Conservation (phyloP, 2,329 filamentous ascomycete species). For the Fusarium compactum region DNA sequence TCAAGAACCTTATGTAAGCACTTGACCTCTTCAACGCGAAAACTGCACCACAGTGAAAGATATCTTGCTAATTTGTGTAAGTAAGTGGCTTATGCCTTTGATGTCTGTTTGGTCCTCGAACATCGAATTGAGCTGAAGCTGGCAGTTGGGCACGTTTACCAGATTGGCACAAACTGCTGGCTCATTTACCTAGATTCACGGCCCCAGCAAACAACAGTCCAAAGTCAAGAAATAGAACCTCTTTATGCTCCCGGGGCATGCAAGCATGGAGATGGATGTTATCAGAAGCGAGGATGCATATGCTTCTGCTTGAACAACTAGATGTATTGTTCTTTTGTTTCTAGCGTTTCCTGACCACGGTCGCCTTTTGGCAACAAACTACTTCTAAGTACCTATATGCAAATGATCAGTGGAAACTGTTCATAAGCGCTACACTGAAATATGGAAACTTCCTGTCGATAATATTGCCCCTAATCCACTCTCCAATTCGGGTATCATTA, state of each 20-base stretch:
- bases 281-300: not conserved
- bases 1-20: conserved; percentile 17
- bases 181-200: not conserved
- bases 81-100: not conserved
- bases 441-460: not conserved
- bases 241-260: not conserved
- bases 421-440: not conserved
- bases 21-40: not conserved
- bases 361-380: not conserved
- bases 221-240: not conserved
- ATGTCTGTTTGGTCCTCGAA: not conserved
- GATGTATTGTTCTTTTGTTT: not conserved
- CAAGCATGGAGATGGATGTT: not conserved
- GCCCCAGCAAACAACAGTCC: not conserved
- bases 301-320: not conserved
- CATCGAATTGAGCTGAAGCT: not conserved
- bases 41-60: not conserved
- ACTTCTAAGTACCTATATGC: not conserved
- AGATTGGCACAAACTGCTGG: not conserved
- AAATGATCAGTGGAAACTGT: not conserved
- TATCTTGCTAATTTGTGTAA: not conserved
- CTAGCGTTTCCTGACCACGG: not conserved
- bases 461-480: conserved; percentile 1
- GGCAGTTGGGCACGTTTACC: not conserved
- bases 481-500: conserved; percentile 45